Conservation (phyloP, 805 yeast species). For the Kodamaea leandrae region DNA sequence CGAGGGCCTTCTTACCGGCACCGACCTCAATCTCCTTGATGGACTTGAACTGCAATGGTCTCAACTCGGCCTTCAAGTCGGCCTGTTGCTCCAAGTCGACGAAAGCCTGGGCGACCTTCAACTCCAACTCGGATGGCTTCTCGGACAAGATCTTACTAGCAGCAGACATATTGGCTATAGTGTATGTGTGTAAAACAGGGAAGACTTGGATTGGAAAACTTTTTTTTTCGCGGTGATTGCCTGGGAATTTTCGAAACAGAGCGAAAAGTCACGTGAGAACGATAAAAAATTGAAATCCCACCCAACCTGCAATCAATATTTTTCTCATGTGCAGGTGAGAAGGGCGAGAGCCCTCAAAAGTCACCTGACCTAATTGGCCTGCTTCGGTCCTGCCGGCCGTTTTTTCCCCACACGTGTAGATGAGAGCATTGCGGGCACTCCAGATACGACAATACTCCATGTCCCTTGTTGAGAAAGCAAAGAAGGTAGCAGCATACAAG, state of each 20-base stretch:
- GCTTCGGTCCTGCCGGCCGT: neutral
- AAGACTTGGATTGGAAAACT: constrained; percentile 9
- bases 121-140: constrained; percentile 97
- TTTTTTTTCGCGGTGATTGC: constrained; percentile 7
- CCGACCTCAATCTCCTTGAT: constrained; percentile 96
- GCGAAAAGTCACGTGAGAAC: constrained; percentile 2
- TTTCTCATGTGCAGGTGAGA: neutral
- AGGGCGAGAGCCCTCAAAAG: constrained; percentile 6
- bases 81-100: constrained; percentile 94
- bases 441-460: constrained; percentile 6
- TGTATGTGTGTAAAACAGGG: constrained; percentile 10
- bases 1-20: constrained; percentile 98
- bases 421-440: neutral
- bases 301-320: neutral
- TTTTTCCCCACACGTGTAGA: constrained; percentile 4
- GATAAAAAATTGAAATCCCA: constrained; percentile 1
- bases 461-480: constrained; percentile 68
- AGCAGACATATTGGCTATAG: constrained; percentile 75
- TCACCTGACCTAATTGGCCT: neutral
- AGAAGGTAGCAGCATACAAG: constrained; percentile 81
- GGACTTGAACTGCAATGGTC: constrained; percentile 98
- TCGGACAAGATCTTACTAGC: constrained; percentile 92
- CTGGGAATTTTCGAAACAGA: constrained; percentile 5
- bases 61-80: constrained; percentile 95
- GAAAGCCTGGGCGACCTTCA: constrained; percentile 99